phyloP scores from a whole-genome alignment of 352 stramenopile genomes.

The Globisporangium uncinulatum region DNA sequence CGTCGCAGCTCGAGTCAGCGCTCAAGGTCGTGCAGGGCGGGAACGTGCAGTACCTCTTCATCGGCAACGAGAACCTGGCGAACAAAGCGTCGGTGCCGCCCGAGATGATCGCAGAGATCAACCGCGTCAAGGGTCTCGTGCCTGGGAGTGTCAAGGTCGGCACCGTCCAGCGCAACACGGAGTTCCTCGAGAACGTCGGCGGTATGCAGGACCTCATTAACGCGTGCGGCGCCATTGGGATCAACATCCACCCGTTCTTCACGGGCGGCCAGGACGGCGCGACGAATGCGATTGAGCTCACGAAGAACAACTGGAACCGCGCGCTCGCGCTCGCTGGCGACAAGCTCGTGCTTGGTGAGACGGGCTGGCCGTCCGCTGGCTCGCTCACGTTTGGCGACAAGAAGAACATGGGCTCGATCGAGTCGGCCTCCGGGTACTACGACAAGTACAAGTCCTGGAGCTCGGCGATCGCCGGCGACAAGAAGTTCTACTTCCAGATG shows the following conservation, averaged over 20 bases:
- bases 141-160: slow-evolving; percentile 45
- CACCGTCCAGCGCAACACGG: slow-evolving; percentile 67
- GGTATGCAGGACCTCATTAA: slow-evolving; percentile 37
- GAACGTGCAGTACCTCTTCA: slow-evolving; percentile 52
- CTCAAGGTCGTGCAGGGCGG: slow-evolving; percentile 38
- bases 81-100: slow-evolving; percentile 28
- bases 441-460: slow-evolving; percentile 60
- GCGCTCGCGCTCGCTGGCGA: slow-evolving; percentile 30
- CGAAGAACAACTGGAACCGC: slow-evolving; percentile 40
- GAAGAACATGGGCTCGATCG: slow-evolving; percentile 25
- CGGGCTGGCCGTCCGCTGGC: slow-evolving; percentile 43
- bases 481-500: slow-evolving; percentile 78
- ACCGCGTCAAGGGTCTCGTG: slow-evolving; percentile 40
- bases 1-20: slow-evolving; percentile 34
- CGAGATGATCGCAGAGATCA: slow-evolving; percentile 42
- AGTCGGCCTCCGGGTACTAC: slow-evolving; percentile 43
- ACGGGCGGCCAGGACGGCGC: slow-evolving; percentile 25
- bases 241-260: slow-evolving; percentile 70
- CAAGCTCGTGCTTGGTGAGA: slow-evolving; percentile 54
- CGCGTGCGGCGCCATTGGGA: slow-evolving; percentile 38
- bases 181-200: slow-evolving; percentile 37
- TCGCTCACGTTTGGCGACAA: slow-evolving; percentile 31
- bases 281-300: slow-evolving; percentile 34
- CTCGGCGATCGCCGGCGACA: slow-evolving; percentile 25
- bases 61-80: slow-evolving; percentile 69